These are phyloP conservation scores for Fusarium sp. DNA, from an alignment of 2,329 filamentous ascomycete genomes.

Conservation along the genomic window DNA sequence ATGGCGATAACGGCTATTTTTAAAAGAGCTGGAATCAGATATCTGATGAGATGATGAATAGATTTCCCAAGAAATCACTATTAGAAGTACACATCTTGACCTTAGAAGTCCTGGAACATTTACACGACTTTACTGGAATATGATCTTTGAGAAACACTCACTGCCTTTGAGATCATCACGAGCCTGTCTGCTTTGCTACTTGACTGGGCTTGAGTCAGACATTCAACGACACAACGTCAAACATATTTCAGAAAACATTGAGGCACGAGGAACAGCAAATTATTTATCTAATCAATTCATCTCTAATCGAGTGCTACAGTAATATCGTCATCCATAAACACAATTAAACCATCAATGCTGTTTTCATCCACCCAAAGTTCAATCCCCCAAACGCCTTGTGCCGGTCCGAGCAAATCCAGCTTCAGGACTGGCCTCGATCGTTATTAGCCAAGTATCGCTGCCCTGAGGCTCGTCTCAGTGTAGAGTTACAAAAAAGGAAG, in stretches of 20 bases:
- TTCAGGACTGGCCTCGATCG: slow-evolving; percentile 20
- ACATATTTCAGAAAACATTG: background rate
- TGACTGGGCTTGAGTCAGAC: background rate
- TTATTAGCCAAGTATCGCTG: slow-evolving; percentile 32
- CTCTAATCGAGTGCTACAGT: slow-evolving; percentile 39
- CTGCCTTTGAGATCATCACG: background rate
- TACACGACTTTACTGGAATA: background rate
- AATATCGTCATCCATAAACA: slow-evolving; percentile 43
- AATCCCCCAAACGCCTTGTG: slow-evolving; percentile 37
- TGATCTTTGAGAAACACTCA: background rate
- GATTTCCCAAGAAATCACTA: background rate
- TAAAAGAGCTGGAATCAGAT: background rate
- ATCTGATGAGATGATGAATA: background rate
- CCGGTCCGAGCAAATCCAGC: slow-evolving; percentile 34
- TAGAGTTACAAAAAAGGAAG: slow-evolving; percentile 39
- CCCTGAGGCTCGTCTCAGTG: slow-evolving; percentile 40
- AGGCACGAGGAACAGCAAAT: background rate
- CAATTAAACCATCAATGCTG: slow-evolving; percentile 41
- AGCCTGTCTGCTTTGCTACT: background rate
- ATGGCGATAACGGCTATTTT: background rate
- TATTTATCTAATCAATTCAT: slow-evolving; percentile 34
- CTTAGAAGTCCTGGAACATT: background rate
- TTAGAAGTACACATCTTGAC: background rate
- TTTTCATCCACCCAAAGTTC: slow-evolving; percentile 38
- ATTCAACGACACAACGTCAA: background rate